Evolutionary conservation across 208 protist genomes (phyloP).

Genomic region (Trypanosoma lewisi): DNA sequence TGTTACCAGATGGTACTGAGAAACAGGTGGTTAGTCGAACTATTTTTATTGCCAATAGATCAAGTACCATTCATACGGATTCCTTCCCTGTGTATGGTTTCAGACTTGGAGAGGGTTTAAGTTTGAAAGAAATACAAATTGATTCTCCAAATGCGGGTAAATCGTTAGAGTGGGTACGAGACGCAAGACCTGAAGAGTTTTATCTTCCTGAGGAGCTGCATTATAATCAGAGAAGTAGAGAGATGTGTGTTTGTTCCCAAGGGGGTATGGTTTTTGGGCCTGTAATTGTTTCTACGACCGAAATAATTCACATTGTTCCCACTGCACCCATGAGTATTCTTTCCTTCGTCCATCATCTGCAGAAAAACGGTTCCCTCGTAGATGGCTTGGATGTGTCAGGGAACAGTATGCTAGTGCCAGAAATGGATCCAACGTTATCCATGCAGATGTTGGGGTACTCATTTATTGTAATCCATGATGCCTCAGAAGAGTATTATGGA

Average conservation of each 20-base stretch:
- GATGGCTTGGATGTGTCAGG: not conserved
- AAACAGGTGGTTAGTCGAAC: conserved; percentile 54
- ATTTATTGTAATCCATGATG: conserved; percentile 6
- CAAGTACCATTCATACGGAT: conserved; percentile 24
- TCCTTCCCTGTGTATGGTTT: conserved; percentile 67
- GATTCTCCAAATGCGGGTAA: not conserved
- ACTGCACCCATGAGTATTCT: not conserved
- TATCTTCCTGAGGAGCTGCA: conserved; percentile 14
- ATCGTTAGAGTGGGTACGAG: conserved; percentile 14
- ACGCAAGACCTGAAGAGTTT: not conserved
- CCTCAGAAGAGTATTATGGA: conserved; percentile 1
- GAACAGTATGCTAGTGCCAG: not conserved
- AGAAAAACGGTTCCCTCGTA: not conserved
- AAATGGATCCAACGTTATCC: not conserved
- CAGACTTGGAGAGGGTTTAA: not conserved
- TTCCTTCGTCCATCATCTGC: conserved; percentile 14
- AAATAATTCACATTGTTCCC: not conserved
- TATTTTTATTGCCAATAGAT: conserved; percentile 67
- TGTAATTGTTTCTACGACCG: not conserved
- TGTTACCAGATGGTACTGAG: conserved; percentile 81
- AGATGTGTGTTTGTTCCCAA: not conserved
- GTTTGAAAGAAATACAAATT: not conserved
- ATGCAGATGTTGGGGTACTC: not conserved
- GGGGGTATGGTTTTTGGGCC: conserved; percentile 1
- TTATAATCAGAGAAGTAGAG: not conserved